These are phyloP conservation scores for Petunia hybrid DNA, from an alignment of 305 asterid genomes.

Conservation along the genomic window DNA sequence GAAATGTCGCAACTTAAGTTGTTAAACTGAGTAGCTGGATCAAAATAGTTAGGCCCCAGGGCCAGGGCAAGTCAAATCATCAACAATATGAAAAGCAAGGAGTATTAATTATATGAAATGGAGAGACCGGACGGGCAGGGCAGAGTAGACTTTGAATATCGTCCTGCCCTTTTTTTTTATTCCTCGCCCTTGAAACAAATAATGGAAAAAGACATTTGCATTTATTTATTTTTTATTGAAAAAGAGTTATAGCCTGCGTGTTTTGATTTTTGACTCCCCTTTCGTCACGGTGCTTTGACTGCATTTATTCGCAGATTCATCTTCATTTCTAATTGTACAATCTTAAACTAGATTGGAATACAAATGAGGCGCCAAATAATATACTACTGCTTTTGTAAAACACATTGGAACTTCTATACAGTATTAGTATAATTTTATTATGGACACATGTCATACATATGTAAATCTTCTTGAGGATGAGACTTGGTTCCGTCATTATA, in stretches of 20 bases:
- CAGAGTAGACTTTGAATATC: not conserved
- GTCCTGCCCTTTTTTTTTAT: not conserved
- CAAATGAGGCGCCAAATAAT: not conserved
- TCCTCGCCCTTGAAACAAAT: not conserved
- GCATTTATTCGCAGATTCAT: not conserved
- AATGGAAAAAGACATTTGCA: not conserved
- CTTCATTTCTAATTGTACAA: not conserved
- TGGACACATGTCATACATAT: too few relatives aligned
- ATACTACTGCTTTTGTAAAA: too few relatives aligned
- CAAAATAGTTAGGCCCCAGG: not conserved
- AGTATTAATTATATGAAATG: not conserved
- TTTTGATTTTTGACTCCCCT: not conserved
- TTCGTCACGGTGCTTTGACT: conserved; percentile 7
- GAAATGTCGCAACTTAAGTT: not conserved
- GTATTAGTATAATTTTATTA: too few relatives aligned
- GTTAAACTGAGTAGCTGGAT: not conserved
- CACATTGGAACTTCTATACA: too few relatives aligned
- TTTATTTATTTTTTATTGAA: not conserved
- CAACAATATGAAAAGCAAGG: not conserved
- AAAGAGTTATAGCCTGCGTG: not conserved
- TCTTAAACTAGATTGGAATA: not conserved
- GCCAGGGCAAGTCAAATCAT: conserved; percentile 17
- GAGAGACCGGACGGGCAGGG: not conserved
- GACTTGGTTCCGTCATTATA: too few relatives aligned
- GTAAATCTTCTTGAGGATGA: too few relatives aligned